A percentile compares a stretch with the other conserved stretches of the same genome.
These are phyloP conservation scores for Chaetoscypha palmicola DNA, from an alignment of 2,329 filamentous ascomycete species.

Conservation along the genomic window DNA sequence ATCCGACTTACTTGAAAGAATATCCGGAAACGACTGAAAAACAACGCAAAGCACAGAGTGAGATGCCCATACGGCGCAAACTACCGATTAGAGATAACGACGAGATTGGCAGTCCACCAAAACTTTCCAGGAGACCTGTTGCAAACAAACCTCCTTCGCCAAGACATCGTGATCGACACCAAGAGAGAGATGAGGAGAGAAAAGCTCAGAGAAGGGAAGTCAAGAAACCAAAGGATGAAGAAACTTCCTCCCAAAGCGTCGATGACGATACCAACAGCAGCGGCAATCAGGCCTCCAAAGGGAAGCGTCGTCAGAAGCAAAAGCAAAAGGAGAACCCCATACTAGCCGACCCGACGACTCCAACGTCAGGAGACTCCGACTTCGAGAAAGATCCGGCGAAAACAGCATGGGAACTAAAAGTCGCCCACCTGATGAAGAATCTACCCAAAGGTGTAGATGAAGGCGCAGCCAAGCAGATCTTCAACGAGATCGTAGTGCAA, in stretches of 20 bases:
- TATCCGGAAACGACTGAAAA: constrained; percentile 30
- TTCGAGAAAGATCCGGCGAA: constrained; percentile 37
- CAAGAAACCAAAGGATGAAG: constrained; percentile 20
- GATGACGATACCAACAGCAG: constrained; percentile 29
- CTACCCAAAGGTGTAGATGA: constrained; percentile 78
- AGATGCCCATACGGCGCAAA: constrained; percentile 28
- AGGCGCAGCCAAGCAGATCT: constrained; percentile 77
- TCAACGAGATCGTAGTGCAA: constrained; percentile 91
- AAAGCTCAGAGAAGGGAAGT: constrained; percentile 18
- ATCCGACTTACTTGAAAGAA: constrained; percentile 32
- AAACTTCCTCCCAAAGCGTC: constrained; percentile 26
- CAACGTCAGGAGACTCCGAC: constrained; percentile 43
- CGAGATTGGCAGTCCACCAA: constrained; percentile 12
- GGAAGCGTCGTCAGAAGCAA: constrained; percentile 24
- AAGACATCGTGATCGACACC: constrained; percentile 25
- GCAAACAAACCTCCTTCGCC: constrained; percentile 30
- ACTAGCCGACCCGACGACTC: constrained; percentile 33
- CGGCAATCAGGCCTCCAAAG: constrained; percentile 18
- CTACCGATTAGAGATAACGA: constrained; percentile 11
- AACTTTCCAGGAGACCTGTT: constrained; percentile 30
- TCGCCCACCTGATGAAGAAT: constrained; percentile 62
- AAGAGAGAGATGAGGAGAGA: constrained; percentile 22
- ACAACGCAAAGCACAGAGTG: constrained; percentile 20
- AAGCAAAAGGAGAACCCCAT: constrained; percentile 32
- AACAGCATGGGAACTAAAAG: constrained; percentile 53